phyloP scores from a whole-genome alignment of 345 rosid genomes.

The Streptanthus diversifolius region DNA sequence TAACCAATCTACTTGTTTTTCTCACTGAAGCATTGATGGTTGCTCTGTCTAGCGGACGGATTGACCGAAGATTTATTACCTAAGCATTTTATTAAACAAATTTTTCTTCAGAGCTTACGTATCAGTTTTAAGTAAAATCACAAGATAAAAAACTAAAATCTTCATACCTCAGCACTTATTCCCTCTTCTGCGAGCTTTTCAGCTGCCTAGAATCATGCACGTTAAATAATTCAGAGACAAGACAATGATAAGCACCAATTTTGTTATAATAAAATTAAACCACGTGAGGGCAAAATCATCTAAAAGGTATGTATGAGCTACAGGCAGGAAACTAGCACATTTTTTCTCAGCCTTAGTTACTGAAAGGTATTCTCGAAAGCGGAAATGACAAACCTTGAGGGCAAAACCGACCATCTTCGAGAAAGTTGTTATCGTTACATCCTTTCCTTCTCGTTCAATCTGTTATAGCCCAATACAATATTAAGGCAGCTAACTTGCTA shows the following conservation, averaged over 20 bases:
- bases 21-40: slow-evolving; percentile 83
- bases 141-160: background rate
- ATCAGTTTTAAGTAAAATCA: background rate
- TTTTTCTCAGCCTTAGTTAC: background rate
- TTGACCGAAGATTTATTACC: slow-evolving; percentile 87
- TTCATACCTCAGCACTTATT: slow-evolving; percentile 76
- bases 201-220: slow-evolving; percentile 53
- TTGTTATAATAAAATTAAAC: background rate
- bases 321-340: background rate
- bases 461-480: slow-evolving; percentile 31
- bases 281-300: background rate
- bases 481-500: background rate
- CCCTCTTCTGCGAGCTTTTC: slow-evolving; percentile 85
- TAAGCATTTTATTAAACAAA: slow-evolving; percentile 5
- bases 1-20: slow-evolving; percentile 91
- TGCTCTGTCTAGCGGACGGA: slow-evolving; percentile 82
- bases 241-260: background rate
- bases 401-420: slow-evolving; percentile 85
- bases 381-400: slow-evolving; percentile 60
- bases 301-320: background rate
- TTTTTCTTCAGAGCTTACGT: background rate
- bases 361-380: background rate
- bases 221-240: background rate
- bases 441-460: slow-evolving; percentile 92
- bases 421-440: slow-evolving; percentile 77